Evolutionary conservation across 371 early-diverging fungal genomes (phyloP).

Genomic region (Fennellomyces sp.): DNA sequence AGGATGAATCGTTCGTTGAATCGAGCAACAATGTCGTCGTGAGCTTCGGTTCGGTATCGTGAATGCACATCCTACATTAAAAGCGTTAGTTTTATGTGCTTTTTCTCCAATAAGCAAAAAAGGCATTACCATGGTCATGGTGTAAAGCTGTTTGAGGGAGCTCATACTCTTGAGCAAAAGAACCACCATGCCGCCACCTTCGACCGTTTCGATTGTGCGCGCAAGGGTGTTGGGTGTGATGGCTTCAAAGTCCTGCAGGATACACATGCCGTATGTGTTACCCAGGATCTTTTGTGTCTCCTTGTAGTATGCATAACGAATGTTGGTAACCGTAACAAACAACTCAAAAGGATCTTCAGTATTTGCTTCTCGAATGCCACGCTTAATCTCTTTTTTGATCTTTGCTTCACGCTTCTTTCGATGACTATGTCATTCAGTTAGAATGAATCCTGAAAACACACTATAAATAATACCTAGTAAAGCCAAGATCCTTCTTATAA

Average conservation of each 20-base stretch:
- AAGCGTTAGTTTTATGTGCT: background rate
- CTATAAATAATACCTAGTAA: constrained; percentile 79
- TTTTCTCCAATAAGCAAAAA: background rate
- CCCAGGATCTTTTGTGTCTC: constrained; percentile 99
- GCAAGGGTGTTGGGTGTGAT: constrained; percentile 98
- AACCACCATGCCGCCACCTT: constrained; percentile 98
- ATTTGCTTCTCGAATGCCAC: constrained; percentile 89
- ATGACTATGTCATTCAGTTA: constrained; percentile 69
- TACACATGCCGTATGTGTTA: constrained; percentile 98
- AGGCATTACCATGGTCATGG: constrained; percentile 97
- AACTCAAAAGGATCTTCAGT: constrained; percentile 96
- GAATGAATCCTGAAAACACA: too few species aligned
- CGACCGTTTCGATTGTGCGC: constrained; percentile 98
- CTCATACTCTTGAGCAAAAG: constrained; percentile 92
- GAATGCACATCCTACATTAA: constrained; percentile 83
- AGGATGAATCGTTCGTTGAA: constrained; percentile 98
- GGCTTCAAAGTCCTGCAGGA: constrained; percentile 99
- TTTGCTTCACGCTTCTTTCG: constrained; percentile 96
- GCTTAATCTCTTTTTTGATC: constrained; percentile 89
- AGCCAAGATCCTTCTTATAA: constrained; percentile 98
- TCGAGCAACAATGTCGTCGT: constrained; percentile 92
- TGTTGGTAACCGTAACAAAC: constrained; percentile 93
- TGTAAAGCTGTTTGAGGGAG: constrained; percentile 95
- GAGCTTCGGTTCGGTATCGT: constrained; percentile 92
- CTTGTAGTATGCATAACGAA: constrained; percentile 98